These are phyloP conservation scores for Mortierella sp. DNA, from an alignment of 371 early-diverging fungal genomes.

Conservation along the genomic window DNA sequence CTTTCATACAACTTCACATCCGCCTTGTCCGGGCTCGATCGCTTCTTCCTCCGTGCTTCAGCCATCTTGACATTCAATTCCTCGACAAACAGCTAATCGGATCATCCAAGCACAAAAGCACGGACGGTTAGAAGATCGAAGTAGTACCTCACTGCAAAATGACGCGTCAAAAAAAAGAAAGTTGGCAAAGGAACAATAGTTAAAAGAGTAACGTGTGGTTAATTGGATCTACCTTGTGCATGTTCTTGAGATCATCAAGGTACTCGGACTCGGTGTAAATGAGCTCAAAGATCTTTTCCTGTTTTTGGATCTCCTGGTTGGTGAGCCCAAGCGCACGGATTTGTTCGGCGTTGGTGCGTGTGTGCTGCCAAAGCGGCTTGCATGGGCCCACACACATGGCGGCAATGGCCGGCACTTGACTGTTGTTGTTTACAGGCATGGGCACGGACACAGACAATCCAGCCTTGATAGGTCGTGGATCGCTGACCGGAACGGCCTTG, in stretches of 20 bases:
- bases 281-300: conserved; percentile 57
- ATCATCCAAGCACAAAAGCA: not conserved
- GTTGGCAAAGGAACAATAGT: not conserved
- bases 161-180: not conserved
- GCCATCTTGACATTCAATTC: conserved; percentile 53
- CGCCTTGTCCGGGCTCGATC: conserved; percentile 44
- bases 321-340: conserved; percentile 38
- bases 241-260: conserved; percentile 52
- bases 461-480: not conserved
- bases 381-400: conserved; percentile 16
- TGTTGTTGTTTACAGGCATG: not conserved
- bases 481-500: not conserved
- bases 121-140: not conserved
- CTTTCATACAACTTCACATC: conserved; percentile 44
- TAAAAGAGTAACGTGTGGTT: not conserved
- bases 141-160: not conserved
- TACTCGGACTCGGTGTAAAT: conserved; percentile 56
- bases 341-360: conserved; percentile 46
- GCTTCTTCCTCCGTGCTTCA: conserved; percentile 44
- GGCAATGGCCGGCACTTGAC: conserved; percentile 17
- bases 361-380: conserved; percentile 55
- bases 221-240: conserved; percentile 33
- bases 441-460: not conserved
- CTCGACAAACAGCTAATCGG: conserved; percentile 44
- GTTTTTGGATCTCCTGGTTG: conserved; percentile 46